Base-by-base conservation (phyloP, 2,329 filamentous ascomycete genomes). In the Aspergillus sp. region DNA sequence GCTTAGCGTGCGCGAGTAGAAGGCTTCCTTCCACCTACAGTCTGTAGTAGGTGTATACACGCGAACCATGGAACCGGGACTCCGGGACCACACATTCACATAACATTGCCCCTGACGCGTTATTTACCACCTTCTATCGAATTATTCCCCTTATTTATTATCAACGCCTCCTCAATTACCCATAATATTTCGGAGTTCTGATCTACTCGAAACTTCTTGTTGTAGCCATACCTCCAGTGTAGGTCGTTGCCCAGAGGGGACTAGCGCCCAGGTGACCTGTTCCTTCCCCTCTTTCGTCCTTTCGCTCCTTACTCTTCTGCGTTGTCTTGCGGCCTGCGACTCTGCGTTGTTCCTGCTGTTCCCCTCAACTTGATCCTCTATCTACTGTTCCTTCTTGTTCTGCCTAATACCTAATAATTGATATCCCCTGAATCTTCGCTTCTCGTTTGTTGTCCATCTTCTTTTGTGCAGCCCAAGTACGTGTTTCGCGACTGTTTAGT, bases 21-120 rank as follows among this genome's bases (percentile, higher is more conserved):
- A 25, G 12, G 19, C 23, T 37, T 37, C 35, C 23, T 37, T 37
- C 35, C 12, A 37, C 14, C 19, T 44, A 15, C 12, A 44, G 41
- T 21, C 21, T 44, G 17, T 23, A 43, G 40, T 9, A 19, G 14
- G 14, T 35, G 40, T 45, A 52, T 25, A 40, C 19, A 19, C 14
- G 14, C 39, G 65, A 69, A 68, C 67, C 67, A 64, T 66, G 66
- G 67, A 67, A 63, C 52, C 48, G 11, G 44, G 11, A 21, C 59
- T 62, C 61, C 56, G 62, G 58, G 33, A 51, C 57, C 51, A 46
- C 46, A 50, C 45, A 51, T 44, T 33, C 52, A 41, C 47, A 14
- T 40, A 45, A 53, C 19, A 52, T 21, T 39, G 31, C 56, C 56
- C 56, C 50, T 57, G 56, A 54, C 41, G 25, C 39, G 17, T 45